A percentile compares a stretch with the other conserved stretches of the same genome.
Conservation (phyloP, 129 eudicot species). For the Centaurea solstitialis region DNA sequence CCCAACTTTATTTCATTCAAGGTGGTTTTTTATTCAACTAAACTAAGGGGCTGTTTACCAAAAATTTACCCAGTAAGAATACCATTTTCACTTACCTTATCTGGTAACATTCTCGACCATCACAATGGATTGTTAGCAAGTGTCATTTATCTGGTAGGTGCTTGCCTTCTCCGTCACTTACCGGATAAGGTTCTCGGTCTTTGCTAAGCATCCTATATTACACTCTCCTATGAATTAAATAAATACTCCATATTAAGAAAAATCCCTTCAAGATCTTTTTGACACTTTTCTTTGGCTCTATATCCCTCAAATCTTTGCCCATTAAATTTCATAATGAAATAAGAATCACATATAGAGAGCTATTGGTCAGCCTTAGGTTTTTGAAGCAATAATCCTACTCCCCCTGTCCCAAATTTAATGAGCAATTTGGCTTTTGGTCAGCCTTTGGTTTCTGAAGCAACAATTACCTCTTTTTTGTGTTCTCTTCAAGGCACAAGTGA, state of each 20-base stretch:
- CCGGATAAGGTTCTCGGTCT: too few relatives aligned
- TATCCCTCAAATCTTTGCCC: conserved; percentile 17
- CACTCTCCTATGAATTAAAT: neutral
- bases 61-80: too few relatives aligned
- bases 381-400: neutral
- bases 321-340: neutral
- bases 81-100: too few relatives aligned
- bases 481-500: neutral
- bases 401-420: neutral
- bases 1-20: neutral
- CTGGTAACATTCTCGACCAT: too few relatives aligned
- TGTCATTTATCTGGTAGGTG: too few relatives aligned
- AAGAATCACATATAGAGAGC: neutral
- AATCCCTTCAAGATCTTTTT: neutral
- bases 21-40: neutral
- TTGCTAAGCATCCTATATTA: conserved; percentile 6
- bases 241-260: neutral
- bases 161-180: neutral
- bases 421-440: conserved; percentile 6
- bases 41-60: neutral
- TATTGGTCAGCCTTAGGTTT: too few relatives aligned
- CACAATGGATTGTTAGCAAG: too few relatives aligned
- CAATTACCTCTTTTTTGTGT: neutral
- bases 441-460: conserved; percentile 5
- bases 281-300: conserved; percentile 17